Percentiles rank a stretch among this genome's conserved stretches.
These are phyloP conservation scores for Fusarium setosum DNA, from an alignment of 2,329 filamentous ascomycete species.

Conservation along the genomic window DNA sequence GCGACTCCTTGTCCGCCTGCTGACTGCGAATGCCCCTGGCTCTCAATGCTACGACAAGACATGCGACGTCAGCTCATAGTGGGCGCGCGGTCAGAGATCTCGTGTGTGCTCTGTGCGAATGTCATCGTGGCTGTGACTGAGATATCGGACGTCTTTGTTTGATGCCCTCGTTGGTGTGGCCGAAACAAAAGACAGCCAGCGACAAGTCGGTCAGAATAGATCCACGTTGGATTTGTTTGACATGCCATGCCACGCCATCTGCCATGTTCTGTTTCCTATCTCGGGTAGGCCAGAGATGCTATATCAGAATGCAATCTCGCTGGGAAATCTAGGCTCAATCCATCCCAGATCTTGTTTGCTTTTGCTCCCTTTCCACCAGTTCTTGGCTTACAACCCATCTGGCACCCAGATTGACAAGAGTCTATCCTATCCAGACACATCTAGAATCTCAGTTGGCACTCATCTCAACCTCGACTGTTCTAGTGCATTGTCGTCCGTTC, in stretches of 20 bases:
- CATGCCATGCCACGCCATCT: constrained; percentile 30
- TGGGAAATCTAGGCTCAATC: constrained; percentile 15
- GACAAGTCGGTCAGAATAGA: constrained; percentile 14
- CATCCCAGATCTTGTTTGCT: constrained; percentile 27
- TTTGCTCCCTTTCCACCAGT: neutral
- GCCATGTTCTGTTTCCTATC: constrained; percentile 20
- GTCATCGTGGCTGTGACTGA: constrained; percentile 10
- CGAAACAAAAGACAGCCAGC: constrained; percentile 11
- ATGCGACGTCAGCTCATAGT: constrained; percentile 42
- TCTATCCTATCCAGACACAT: too few species aligned
- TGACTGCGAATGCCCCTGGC: neutral
- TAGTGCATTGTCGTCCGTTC: constrained; percentile 6
- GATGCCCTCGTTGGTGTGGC: constrained; percentile 9
- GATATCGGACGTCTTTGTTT: constrained; percentile 27
- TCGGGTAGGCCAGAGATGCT: constrained; percentile 23
- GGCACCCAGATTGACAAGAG: too few species aligned
- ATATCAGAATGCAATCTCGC: constrained; percentile 29
- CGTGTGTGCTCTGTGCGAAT: constrained; percentile 7
- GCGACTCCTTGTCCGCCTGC: constrained; percentile 5
- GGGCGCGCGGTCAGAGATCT: constrained; percentile 15
- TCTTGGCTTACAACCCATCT: neutral
- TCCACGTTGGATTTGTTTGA: constrained; percentile 4
- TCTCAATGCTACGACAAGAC: constrained; percentile 31
- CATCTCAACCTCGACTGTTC: neutral
- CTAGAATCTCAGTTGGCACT: neutral